These are phyloP conservation scores for Diospyros kaki DNA, from an alignment of 148 eudicot genomes.

Conservation along the genomic window DNA sequence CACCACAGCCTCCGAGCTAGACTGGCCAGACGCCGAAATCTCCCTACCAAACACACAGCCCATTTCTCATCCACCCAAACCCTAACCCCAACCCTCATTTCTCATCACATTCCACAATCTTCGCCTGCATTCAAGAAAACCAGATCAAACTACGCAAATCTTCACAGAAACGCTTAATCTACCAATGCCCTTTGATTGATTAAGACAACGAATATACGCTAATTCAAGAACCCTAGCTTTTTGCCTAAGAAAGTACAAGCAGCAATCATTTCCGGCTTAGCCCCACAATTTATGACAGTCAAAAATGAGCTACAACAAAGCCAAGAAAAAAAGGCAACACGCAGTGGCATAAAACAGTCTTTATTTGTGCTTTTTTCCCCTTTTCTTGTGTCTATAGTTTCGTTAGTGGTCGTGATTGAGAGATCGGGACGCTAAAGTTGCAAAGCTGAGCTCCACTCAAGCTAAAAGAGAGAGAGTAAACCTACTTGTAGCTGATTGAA, in stretches of 20 bases:
- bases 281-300: slow-evolving; percentile 31
- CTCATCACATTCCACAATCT: slow-evolving; percentile 29
- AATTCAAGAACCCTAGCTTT: slow-evolving; percentile 22
- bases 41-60: slow-evolving; percentile 64
- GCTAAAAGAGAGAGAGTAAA: too few relatives aligned
- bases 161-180: slow-evolving; percentile 11
- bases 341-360: too few relatives aligned
- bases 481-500: too few relatives aligned
- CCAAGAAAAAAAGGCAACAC: too few relatives aligned
- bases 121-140: slow-evolving; percentile 15
- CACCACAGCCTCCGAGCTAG: slow-evolving; percentile 36
- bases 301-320: slow-evolving; percentile 15
- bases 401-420: too few relatives aligned
- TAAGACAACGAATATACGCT: slow-evolving; percentile 14
- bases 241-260: slow-evolving; percentile 36
- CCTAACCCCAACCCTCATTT: slow-evolving; percentile 39
- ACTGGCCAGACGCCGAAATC: slow-evolving; percentile 33
- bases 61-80: slow-evolving; percentile 28
- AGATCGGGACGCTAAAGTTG: too few relatives aligned
- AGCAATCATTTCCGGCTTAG: slow-evolving; percentile 35
- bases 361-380: too few relatives aligned
- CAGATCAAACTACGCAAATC: slow-evolving; percentile 17
- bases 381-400: too few relatives aligned
- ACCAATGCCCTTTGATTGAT: slow-evolving; percentile 8
- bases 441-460: too few relatives aligned